phyloP scores from a whole-genome alignment of 768 basidiomycete species.

The Obba rivulosa region DNA sequence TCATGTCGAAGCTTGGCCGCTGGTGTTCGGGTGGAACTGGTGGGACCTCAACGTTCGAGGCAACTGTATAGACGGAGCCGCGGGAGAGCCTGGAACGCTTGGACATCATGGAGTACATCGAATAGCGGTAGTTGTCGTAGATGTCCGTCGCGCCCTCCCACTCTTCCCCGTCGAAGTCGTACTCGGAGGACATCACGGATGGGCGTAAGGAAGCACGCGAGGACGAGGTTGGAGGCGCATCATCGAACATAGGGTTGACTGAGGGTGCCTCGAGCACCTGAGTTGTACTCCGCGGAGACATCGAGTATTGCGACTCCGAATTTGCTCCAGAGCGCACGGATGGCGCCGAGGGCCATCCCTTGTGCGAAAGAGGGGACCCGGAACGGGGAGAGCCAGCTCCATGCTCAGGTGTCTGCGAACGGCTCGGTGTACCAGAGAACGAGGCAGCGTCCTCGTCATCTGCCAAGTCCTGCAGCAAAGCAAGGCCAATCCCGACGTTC shows the following conservation, averaged over 20 bases:
- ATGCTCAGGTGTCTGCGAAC: slow-evolving; percentile 9
- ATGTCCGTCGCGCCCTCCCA: slow-evolving; percentile 73
- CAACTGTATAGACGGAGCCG: slow-evolving; percentile 25
- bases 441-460: slow-evolving; percentile 20
- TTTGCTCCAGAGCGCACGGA: background rate
- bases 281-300: slow-evolving; percentile 3
- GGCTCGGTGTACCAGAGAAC: slow-evolving; percentile 2
- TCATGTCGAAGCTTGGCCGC: slow-evolving; percentile 16
- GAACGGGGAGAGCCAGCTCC: background rate
- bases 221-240: background rate
- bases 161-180: slow-evolving; percentile 30
- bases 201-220: slow-evolving; percentile 11
- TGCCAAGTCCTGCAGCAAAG: slow-evolving; percentile 49
- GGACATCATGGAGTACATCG: slow-evolving; percentile 49
- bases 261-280: background rate
- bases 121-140: slow-evolving; percentile 78
- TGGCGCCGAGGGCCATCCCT: background rate
- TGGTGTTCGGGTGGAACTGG: slow-evolving; percentile 24
- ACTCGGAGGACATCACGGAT: slow-evolving; percentile 17
- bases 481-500: slow-evolving; percentile 64
- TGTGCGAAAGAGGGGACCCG: slow-evolving; percentile 7
- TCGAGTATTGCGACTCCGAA: slow-evolving; percentile 12
- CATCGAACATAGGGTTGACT: background rate
- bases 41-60: slow-evolving; percentile 17
- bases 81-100: slow-evolving; percentile 34